These are phyloP conservation scores for Diaporthe longicolla DNA, from an alignment of 2,329 filamentous ascomycete genomes.

Conservation along the genomic window DNA sequence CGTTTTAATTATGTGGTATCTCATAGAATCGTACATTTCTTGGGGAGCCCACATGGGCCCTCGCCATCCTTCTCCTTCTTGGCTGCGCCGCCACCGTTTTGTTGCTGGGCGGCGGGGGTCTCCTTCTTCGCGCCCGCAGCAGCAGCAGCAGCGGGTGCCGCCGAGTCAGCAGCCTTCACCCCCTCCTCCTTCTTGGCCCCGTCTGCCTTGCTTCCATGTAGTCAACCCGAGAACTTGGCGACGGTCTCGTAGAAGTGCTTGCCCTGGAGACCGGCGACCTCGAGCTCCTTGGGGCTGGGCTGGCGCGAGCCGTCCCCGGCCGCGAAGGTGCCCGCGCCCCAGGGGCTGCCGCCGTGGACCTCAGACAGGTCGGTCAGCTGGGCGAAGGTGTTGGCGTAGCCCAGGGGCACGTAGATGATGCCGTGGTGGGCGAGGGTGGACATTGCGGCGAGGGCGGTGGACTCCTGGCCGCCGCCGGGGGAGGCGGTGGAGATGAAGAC, in stretches of 20 bases:
- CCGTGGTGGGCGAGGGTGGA: conserved; percentile 93
- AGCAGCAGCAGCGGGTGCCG: conserved; percentile 33
- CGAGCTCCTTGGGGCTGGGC: conserved; percentile 81
- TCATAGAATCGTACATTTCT: conserved; percentile 79
- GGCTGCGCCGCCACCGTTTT: conserved; percentile 40
- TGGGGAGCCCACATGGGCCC: conserved; percentile 81
- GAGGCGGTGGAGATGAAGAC: conserved; percentile 91
- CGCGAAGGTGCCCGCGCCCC: conserved; percentile 95
- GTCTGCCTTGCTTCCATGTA: conserved; percentile 71
- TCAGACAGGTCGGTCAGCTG: conserved; percentile 80
- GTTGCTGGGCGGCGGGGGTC: conserved; percentile 42
- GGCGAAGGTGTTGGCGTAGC: conserved; percentile 85
- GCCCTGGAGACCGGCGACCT: conserved; percentile 86
- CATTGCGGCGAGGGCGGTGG: conserved; percentile 84
- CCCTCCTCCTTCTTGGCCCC: conserved; percentile 44
- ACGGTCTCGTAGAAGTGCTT: conserved; percentile 85
- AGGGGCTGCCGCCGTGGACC: conserved; percentile 88
- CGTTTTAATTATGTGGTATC: conserved; percentile 22
- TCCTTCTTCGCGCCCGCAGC: conserved; percentile 41
- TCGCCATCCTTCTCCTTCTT: conserved; percentile 61
- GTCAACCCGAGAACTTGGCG: conserved; percentile 81
- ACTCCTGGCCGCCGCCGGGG: conserved; percentile 92
- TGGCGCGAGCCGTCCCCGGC: conserved; percentile 85
- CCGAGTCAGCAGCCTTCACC: no score
- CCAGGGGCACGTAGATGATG: conserved; percentile 95